Conservation (phyloP, 169 alveolate species). For the Toxoplasma gondii region DNA sequence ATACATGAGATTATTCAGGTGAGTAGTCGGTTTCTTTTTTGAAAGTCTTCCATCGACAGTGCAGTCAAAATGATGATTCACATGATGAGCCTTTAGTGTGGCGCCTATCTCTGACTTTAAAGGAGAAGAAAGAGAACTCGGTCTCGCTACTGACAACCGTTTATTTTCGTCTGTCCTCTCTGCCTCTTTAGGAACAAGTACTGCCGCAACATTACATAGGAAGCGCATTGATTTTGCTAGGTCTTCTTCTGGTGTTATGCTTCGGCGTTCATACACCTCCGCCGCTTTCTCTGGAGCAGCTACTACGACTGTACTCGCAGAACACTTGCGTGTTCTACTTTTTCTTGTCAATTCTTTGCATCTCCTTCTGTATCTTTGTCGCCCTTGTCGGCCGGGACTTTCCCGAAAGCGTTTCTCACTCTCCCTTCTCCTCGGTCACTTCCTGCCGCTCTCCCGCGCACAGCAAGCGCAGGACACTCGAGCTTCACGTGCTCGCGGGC, state of each 20-base stretch:
- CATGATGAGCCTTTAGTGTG: too few relatives aligned
- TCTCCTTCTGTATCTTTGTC: neutral
- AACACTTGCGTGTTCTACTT: constrained; percentile 16
- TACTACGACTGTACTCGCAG: constrained; percentile 20
- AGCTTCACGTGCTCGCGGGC: neutral
- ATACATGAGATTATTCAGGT: too few relatives aligned
- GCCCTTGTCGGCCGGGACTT: neutral
- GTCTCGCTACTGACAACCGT: neutral
- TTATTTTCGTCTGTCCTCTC: neutral
- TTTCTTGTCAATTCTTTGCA: neutral
- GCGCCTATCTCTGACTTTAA: neutral
- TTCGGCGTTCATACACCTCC: constrained; percentile 38
- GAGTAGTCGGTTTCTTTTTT: too few relatives aligned
- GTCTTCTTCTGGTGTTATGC: constrained; percentile 1
- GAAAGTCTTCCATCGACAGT: neutral
- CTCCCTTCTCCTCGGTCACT: neutral
- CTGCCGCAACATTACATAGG: constrained; percentile 26
- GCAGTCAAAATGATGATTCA: too few relatives aligned
- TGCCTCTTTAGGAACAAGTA: constrained; percentile 3
- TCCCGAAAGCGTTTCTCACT: neutral
- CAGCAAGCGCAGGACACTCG: neutral
- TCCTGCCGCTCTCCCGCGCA: neutral
- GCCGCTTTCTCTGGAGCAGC: constrained; percentile 8
- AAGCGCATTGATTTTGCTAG: constrained; percentile 18
- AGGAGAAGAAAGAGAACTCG: neutral